Conservation (phyloP, 164 flowering plant genomes). For the Vitis riparia region DNA sequence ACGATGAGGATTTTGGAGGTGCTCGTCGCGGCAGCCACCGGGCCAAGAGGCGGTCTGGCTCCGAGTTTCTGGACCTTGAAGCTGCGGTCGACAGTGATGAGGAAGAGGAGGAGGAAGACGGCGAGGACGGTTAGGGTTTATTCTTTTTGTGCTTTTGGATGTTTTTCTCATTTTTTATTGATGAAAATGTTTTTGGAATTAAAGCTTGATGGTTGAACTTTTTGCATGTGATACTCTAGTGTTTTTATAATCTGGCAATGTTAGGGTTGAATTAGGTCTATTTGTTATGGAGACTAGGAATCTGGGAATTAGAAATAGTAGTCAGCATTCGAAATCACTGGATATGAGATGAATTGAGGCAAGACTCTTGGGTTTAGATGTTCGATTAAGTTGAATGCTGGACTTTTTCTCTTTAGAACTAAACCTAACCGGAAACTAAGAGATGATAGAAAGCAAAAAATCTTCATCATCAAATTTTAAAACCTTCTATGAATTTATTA, state of each 20-base stretch:
- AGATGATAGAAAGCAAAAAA: no score
- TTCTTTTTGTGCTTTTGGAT: not conserved
- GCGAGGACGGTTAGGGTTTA: constrained; percentile 54
- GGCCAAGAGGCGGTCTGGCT: constrained; percentile 30
- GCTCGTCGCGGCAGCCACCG: constrained; percentile 27
- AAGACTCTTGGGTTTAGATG: no score
- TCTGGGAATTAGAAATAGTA: no score
- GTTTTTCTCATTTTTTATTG: not conserved
- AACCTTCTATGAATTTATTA: no score
- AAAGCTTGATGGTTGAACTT: not conserved
- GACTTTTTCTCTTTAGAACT: no score
- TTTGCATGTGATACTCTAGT: not conserved
- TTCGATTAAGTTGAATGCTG: no score
- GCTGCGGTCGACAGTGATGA: constrained; percentile 59
- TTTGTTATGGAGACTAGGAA: no score
- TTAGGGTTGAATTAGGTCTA: no score
- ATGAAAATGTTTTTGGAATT: not conserved
- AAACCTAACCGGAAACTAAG: no score
- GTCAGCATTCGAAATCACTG: no score
- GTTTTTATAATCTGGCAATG: not conserved
- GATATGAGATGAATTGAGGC: no score
- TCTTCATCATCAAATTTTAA: no score
- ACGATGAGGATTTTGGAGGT: constrained; percentile 39
- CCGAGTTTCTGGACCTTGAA: constrained; percentile 49
- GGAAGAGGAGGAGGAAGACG: constrained; percentile 76